Evolutionary conservation across 2,329 filamentous ascomycete genomes (phyloP).

Genomic region (Phialophora chinensis): DNA sequence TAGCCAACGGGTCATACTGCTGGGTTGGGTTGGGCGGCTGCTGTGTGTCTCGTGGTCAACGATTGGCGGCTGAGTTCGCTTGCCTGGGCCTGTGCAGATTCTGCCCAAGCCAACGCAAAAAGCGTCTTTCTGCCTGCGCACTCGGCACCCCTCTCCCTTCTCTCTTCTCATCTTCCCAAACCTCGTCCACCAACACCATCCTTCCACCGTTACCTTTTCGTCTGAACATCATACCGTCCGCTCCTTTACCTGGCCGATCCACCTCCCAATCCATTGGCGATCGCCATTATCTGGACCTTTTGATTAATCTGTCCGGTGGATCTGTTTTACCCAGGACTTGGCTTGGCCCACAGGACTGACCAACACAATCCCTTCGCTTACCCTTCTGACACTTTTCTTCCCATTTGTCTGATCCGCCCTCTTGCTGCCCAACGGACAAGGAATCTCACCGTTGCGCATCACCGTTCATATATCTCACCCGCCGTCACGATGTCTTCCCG

Average conservation of each 20-base stretch:
- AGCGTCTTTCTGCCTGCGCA: conserved; percentile 34
- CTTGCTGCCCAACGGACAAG: conserved; percentile 36
- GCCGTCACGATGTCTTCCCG: conserved; percentile 34
- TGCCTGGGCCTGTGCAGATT: conserved; percentile 10
- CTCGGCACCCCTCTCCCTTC: conserved; percentile 20
- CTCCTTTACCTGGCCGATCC: conserved; percentile 21
- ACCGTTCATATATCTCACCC: conserved; percentile 23
- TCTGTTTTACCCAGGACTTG: conserved; percentile 26
- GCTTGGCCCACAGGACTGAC: conserved; percentile 30
- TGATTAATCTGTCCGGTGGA: conserved; percentile 21
- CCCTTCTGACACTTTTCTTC: conserved; percentile 30
- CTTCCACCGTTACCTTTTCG: conserved; percentile 14
- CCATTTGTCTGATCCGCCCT: conserved; percentile 29
- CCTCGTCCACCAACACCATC: conserved; percentile 17
- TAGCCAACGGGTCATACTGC: conserved; percentile 6
- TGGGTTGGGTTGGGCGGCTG: conserved; percentile 11
- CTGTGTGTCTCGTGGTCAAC: conserved; percentile 7
- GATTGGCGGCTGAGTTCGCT: conserved; percentile 8
- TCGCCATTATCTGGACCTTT: conserved; percentile 20
- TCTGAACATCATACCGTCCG: conserved; percentile 24
- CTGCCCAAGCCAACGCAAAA: conserved; percentile 7
- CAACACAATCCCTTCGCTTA: conserved; percentile 30
- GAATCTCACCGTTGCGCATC: conserved; percentile 19
- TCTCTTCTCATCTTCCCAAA: conserved; percentile 22
- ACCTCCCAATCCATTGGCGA: conserved; percentile 29